Evolutionary conservation across 441 rosid species (phyloP), one percentile per base, ranked within the genome.

Genomic region (Mallotus japonicus): DNA sequence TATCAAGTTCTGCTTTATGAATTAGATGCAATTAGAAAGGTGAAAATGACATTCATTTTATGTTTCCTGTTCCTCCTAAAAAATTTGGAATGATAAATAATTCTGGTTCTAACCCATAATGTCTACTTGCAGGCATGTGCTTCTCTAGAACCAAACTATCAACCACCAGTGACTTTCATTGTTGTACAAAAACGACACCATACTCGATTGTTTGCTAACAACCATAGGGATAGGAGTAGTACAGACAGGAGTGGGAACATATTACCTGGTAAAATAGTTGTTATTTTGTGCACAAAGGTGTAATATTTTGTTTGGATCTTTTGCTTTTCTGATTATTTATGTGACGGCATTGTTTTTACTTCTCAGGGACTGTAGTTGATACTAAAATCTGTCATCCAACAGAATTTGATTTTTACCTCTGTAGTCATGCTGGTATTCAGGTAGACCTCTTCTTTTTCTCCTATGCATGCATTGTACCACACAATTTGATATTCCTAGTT

Each of bases 361-460:
- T 80, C 75, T 6, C 86, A 95, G 99, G 99, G 59, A 95, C 99
- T 1, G 98, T 95, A 60, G 97, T 95, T 28, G 99, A 95, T 78
- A 75, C 96, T 5, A 95, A 87, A 72, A 95, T 95, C 76, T 95
- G 99, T 63, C 99, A 95, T 86, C 97, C 99, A 32, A 87, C 96
- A 4, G 99, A 95, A 70, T 92, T 92, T 61, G 98, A 95, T 70
- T 95, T 95, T 76, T 95, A 92, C 76, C 96, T 95, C 46, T 95
- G 99, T 82, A 95, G 99, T 75, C 99, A 95, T 69, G 99, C 99
- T 40, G 98, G 98, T 40, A 90, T 92, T 77, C 98, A 92, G 99
- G 99, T 92, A 81, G 65, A 71, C 56, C 62, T 69, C 22, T 15
- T 71, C 12, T 46, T 37, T 49, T 44, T 76, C 51, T 32, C 44